phyloP scores from a whole-genome alignment of 495 filamentous ascomycete genomes.

The Penicillium cosmopolitanum region DNA sequence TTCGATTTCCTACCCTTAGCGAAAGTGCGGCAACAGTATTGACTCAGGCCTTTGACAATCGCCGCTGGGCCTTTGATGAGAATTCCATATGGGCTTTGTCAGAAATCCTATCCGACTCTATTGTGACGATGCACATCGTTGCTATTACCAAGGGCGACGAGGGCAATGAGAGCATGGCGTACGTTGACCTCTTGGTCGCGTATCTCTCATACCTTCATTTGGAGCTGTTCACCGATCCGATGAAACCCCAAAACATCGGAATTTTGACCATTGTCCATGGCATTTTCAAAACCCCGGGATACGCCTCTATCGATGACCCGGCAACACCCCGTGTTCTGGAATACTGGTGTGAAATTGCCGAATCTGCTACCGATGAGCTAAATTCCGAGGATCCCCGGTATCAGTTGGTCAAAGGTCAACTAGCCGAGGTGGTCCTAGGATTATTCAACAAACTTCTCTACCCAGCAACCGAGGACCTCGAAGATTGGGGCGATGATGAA shows the following conservation, averaged over 20 bases:
- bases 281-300: conserved; percentile 71
- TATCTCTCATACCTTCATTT: conserved; percentile 51
- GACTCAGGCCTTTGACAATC: conserved; percentile 29
- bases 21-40: conserved; percentile 29
- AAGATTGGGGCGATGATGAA: conserved; percentile 71
- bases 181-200: conserved; percentile 69
- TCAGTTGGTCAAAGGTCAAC: conserved; percentile 36
- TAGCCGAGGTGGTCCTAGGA: conserved; percentile 42
- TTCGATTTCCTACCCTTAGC: conserved; percentile 23
- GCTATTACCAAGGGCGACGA: conserved; percentile 62
- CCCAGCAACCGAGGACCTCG: conserved; percentile 33
- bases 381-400: conserved; percentile 30
- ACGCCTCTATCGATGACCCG: conserved; percentile 74
- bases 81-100: conserved; percentile 28
- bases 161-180: conserved; percentile 66
- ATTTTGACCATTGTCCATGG: conserved; percentile 58
- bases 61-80: conserved; percentile 25
- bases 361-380: conserved; percentile 40
- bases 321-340: conserved; percentile 78
- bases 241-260: conserved; percentile 37
- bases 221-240: conserved; percentile 34
- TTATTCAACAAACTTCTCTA: conserved; percentile 47
- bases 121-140: conserved; percentile 40
- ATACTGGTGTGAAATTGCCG: conserved; percentile 72
- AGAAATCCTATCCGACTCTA: conserved; percentile 38